Conservation (phyloP, 768 basidiomycete species). For the Phylloporus rhodoxanthus region DNA sequence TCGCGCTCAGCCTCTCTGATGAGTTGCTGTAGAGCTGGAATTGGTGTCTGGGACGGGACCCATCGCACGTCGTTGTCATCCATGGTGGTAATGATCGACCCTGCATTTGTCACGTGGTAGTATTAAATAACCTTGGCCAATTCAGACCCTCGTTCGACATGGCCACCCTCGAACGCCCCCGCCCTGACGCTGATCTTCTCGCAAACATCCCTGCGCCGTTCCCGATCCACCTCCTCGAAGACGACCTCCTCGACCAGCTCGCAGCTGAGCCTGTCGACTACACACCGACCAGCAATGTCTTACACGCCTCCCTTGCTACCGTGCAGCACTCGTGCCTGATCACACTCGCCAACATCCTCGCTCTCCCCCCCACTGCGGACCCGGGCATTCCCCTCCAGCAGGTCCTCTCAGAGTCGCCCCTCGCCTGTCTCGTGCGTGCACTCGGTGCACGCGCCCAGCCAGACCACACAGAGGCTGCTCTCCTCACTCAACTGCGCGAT, state of each 20-base stretch:
- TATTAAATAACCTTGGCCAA: not conserved
- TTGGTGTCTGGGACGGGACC: slow-evolving; percentile 24
- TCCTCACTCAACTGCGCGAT: slow-evolving; percentile 54
- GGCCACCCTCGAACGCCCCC: slow-evolving; percentile 26
- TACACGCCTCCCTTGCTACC: slow-evolving; percentile 65
- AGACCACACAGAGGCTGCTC: slow-evolving; percentile 38
- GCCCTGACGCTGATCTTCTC: slow-evolving; percentile 1
- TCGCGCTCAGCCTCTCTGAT: slow-evolving; percentile 26
- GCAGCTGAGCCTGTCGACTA: slow-evolving; percentile 20
- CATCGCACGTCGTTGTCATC: slow-evolving; percentile 20
- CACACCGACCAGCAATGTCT: slow-evolving; percentile 6
- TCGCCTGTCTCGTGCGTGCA: slow-evolving; percentile 16
- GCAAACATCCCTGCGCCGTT: slow-evolving; percentile 20
- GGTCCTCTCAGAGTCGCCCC: slow-evolving; percentile 13
- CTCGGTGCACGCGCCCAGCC: slow-evolving; percentile 13
- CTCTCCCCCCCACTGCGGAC: slow-evolving; percentile 20
- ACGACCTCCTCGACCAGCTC: slow-evolving; percentile 20
- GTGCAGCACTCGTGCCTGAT: slow-evolving; percentile 72
- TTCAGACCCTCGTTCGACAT: slow-evolving; percentile 4
- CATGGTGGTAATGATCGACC: slow-evolving; percentile 6
- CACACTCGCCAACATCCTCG: slow-evolving; percentile 66
- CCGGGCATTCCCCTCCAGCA: slow-evolving; percentile 8
- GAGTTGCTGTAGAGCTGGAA: slow-evolving; percentile 21
- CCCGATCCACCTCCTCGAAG: slow-evolving; percentile 14
- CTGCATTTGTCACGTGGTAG: slow-evolving; percentile 18